Evolutionary conservation across 805 yeast species (phyloP).

Genomic region (Monosporozyma siamensis): DNA sequence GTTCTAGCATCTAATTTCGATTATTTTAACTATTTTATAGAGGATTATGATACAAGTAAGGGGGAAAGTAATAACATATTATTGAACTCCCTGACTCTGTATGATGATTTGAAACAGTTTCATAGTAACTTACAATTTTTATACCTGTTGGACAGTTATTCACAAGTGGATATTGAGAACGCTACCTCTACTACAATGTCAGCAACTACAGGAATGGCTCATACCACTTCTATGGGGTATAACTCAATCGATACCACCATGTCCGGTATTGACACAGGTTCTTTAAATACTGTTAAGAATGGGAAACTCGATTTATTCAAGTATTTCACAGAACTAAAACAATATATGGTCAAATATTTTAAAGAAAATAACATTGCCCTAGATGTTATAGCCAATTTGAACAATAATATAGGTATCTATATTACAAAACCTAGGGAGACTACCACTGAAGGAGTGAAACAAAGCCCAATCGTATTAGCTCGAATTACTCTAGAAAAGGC

Average conservation of each 20-base stretch:
- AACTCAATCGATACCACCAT: neutral
- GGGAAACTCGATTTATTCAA: slow-evolving; percentile 27
- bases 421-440: slow-evolving; percentile 6
- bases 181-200: slow-evolving; percentile 2
- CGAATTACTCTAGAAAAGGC: slow-evolving; percentile 20
- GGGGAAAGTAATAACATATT: slow-evolving; percentile 19
- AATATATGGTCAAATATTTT: slow-evolving; percentile 1
- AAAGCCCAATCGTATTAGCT: slow-evolving; percentile 10
- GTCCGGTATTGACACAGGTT: neutral
- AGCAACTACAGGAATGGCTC: neutral
- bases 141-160: slow-evolving; percentile 25
- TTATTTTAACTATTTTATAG: slow-evolving; percentile 27
- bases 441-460: neutral
- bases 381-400: slow-evolving; percentile 19
- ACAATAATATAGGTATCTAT: slow-evolving; percentile 26
- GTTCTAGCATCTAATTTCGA: slow-evolving; percentile 32
- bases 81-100: slow-evolving; percentile 23
- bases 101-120: slow-evolving; percentile 24
- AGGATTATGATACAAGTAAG: neutral
- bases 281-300: neutral
- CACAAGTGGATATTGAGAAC: slow-evolving; percentile 23
- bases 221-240: neutral
- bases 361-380: slow-evolving; percentile 5
- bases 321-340: slow-evolving; percentile 18
- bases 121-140: slow-evolving; percentile 28